phyloP scores from a whole-genome alignment of 2,329 filamentous ascomycete species.

The Penicillium sp. region DNA sequence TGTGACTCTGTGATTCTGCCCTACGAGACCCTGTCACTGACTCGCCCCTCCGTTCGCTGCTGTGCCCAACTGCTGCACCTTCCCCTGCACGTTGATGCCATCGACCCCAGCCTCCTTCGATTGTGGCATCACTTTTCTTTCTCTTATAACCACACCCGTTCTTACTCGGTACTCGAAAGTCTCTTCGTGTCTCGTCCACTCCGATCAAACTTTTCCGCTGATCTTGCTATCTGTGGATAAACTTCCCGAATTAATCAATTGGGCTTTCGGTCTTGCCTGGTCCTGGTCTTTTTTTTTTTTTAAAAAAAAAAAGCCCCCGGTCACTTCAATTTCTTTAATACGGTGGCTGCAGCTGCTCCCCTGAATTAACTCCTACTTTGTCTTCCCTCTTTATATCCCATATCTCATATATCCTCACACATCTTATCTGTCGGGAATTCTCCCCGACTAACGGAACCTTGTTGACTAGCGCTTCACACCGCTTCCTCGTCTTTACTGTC shows the following conservation, averaged over 20 bases:
- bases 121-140: conserved; percentile 24
- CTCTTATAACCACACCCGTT: conserved; percentile 3
- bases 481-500: conserved; percentile 20
- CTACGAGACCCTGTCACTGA: conserved; percentile 13
- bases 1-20: conserved; percentile 14
- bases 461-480: conserved; percentile 20
- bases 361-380: not conserved
- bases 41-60: conserved; percentile 25
- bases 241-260: conserved; percentile 19
- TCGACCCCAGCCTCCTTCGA: conserved; percentile 26
- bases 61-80: conserved; percentile 30
- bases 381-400: not conserved
- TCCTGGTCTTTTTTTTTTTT: conserved; percentile 6
- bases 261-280: conserved; percentile 13
- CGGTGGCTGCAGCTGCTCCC: conserved; percentile 10
- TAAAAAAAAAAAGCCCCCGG: not conserved
- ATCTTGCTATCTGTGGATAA: conserved; percentile 15
- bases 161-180: not conserved
- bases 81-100: conserved; percentile 28
- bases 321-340: conserved; percentile 5
- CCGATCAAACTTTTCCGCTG: conserved; percentile 25
- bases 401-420: not conserved
- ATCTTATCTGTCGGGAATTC: not conserved
- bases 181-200: not conserved
- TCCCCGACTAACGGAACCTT: not conserved